Percentiles rank a stretch among this genome's conserved stretches.
Conservation (phyloP, 1,284 basidiomycete genomes). For the Laetiporus sulphureus region DNA sequence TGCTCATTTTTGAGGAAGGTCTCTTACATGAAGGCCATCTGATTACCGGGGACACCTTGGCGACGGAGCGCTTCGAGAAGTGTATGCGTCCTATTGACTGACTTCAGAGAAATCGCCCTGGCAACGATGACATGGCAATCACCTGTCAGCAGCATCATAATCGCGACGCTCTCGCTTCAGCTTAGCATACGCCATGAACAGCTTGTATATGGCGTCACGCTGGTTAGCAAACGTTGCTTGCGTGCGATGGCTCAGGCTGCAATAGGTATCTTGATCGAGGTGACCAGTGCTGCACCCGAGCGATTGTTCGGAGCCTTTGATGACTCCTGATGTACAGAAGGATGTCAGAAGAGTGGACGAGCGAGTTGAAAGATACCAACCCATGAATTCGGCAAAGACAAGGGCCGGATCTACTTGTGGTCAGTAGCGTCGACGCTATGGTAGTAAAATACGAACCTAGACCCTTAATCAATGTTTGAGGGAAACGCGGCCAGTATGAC, state of each 20-base stretch:
- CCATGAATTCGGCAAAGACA: slow-evolving; percentile 66
- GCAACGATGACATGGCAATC: background rate
- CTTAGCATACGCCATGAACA: slow-evolving; percentile 51
- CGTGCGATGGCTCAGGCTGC: slow-evolving; percentile 39
- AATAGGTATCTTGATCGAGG: slow-evolving; percentile 41
- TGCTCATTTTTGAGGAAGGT: background rate
- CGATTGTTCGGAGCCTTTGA: slow-evolving; percentile 57
- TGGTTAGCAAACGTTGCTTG: slow-evolving; percentile 49
- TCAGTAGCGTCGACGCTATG: slow-evolving; percentile 3
- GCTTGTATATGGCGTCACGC: slow-evolving; percentile 41
- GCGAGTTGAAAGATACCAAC: slow-evolving; percentile 23
- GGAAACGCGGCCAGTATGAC: slow-evolving; percentile 60
- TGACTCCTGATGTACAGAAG: too few relatives aligned
- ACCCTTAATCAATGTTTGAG: slow-evolving; percentile 45
- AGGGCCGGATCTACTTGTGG: slow-evolving; percentile 44
- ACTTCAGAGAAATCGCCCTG: background rate
- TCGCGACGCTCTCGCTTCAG: slow-evolving; percentile 39
- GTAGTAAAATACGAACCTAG: slow-evolving; percentile 36
- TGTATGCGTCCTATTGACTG: slow-evolving; percentile 37
- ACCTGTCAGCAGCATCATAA: slow-evolving; percentile 62
- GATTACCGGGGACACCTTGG: slow-evolving; percentile 32
- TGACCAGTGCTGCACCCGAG: slow-evolving; percentile 28
- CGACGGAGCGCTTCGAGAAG: slow-evolving; percentile 37
- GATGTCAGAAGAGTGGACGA: too few relatives aligned
- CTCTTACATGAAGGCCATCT: slow-evolving; percentile 52